Evolutionary conservation across 305 asterid genomes (phyloP), one percentile per base, ranked within the genome.

Genomic region (Salvia sclarea): DNA sequence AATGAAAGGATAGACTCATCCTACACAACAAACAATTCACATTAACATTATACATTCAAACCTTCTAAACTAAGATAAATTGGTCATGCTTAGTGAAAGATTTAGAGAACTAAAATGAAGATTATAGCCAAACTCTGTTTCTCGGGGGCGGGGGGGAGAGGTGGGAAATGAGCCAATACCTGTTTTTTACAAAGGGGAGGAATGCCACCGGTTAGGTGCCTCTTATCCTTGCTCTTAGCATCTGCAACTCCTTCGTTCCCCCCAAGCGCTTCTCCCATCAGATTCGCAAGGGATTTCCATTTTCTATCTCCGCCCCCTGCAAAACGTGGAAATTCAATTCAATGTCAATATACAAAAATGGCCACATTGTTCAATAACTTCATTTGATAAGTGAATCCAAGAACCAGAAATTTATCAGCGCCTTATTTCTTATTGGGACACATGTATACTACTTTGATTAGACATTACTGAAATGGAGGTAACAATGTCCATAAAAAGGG

Each of bases 281-380:
- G 12, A 12, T 40, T 8, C 53, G 40, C 14, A 43, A 18, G 0
- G 16, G 62, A 63, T 31, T 64, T 47, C 28, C n/a, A 64, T 21
- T 55, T 65, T 72, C 68, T 59, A 48, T 58, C 43, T 65, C 54
- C 33, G 37, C 28, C 21, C 33, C 67, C 76, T 55, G 66, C 61
- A 35, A 35, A 43, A 45, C 37, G 37, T 45, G 77, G 44, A 44
- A 55, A 55, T 3, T 61, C 43, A 28, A 17, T 41, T 41, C 52
- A 28, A 17, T 31, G 12, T 20, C 12, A 53, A 30, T 4, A 61
- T 41, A 22, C 8, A 44, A 31, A 53, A n/a, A 59, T n/a, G 56
- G 52, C 33, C 40, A 35, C 30, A 17, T 9, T n/a, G 43, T 49
- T 14, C 41, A 37, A 52, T 25, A 71, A 56, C 49, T 35, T 28